phyloP scores from a whole-genome alignment of 2,329 filamentous ascomycete species.

The Aspergillus latus region DNA sequence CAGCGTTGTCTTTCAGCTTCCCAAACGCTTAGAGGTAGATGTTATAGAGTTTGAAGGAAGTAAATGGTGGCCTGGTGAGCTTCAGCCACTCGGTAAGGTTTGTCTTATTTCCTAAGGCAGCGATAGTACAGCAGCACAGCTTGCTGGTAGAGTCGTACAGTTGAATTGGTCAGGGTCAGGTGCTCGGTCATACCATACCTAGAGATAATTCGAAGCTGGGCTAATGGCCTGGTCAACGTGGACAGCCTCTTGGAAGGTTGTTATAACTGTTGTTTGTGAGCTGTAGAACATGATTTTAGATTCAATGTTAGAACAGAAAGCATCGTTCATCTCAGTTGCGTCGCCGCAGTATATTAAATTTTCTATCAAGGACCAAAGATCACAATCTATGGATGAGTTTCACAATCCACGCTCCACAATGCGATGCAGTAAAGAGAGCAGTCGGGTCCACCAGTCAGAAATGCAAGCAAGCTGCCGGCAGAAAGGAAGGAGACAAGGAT shows the following conservation, averaged over 20 bases:
- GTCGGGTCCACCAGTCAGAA: constrained; percentile 5
- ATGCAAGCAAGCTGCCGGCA: constrained; percentile 3
- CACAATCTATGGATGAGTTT: constrained; percentile 10
- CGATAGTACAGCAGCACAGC: constrained; percentile 1
- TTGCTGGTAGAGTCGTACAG: background rate
- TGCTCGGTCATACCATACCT: constrained; percentile 3
- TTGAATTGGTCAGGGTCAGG: background rate
- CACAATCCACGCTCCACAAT: constrained; percentile 11
- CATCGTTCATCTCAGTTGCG: background rate
- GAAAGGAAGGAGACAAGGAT: constrained; percentile 3
- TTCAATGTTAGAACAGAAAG: background rate
- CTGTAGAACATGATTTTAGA: background rate
- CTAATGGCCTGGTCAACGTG: background rate
- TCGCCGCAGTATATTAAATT: constrained; percentile 4
- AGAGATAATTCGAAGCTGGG: background rate
- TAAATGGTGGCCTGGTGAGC: background rate
- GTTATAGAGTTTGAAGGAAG: background rate
- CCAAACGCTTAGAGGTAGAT: no score
- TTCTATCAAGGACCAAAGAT: constrained; percentile 3
- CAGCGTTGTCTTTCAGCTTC: no score
- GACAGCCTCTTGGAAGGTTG: background rate
- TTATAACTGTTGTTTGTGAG: background rate
- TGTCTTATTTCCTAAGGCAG: background rate
- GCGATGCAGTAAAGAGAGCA: constrained; percentile 8
- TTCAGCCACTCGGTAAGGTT: background rate